Evolutionary conservation across 148 eudicot species (phyloP).

Genomic region (Fagopyrum tataricum): DNA sequence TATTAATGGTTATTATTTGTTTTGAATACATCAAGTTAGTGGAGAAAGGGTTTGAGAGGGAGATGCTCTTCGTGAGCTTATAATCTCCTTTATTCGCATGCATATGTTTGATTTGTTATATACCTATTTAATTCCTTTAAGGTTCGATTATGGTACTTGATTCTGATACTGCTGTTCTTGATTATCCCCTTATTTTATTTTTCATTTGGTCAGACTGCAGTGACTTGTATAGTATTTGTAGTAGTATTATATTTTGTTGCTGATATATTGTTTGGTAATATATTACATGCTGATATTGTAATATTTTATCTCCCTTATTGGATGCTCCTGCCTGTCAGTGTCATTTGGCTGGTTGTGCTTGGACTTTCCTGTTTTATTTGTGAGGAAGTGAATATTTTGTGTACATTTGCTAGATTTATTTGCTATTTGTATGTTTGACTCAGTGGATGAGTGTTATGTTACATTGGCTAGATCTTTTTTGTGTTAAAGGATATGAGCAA

Average conservation of each 20-base stretch:
- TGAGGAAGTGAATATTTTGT: background rate
- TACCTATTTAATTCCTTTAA: slow-evolving; percentile 13
- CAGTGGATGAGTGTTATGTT: background rate
- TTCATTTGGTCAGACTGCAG: background rate
- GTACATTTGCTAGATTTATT: background rate
- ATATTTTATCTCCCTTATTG: background rate
- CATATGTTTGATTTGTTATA: background rate
- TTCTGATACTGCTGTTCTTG: slow-evolving; percentile 15
- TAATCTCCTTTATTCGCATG: background rate
- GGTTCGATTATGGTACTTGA: slow-evolving; percentile 22
- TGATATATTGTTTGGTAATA: slow-evolving; percentile 1
- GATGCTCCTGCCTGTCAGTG: background rate
- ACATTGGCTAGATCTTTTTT: background rate
- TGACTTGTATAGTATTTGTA: background rate
- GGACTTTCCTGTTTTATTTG: background rate
- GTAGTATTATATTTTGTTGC: background rate
- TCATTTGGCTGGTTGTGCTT: background rate
- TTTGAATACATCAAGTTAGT: background rate
- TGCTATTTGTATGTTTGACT: background rate
- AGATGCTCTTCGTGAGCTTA: background rate
- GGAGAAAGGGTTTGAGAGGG: background rate
- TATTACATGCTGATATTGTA: background rate
- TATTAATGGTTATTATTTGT: background rate
- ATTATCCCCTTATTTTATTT: slow-evolving; percentile 2
- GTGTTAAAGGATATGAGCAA: background rate